Conservation (phyloP, 23 red algal genomes). For the Gracilaria domingensis region DNA sequence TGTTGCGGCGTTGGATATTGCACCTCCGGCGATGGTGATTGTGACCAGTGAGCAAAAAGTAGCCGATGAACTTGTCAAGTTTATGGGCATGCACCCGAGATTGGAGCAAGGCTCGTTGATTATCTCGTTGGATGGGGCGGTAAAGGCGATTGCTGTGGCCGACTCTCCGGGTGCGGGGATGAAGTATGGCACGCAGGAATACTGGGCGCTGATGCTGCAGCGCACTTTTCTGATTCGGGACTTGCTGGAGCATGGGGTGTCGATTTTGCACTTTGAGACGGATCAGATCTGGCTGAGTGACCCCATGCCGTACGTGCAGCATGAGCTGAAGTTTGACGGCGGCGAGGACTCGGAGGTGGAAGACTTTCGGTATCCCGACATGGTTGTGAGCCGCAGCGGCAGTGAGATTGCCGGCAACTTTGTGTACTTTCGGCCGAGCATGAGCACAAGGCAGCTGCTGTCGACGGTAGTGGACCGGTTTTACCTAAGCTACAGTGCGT, state of each 20-base stretch:
- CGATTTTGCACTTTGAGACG: constrained; percentile 60
- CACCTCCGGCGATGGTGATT: constrained; percentile 62
- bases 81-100: constrained; percentile 12
- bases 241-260: constrained; percentile 58
- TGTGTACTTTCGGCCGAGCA: constrained; percentile 49
- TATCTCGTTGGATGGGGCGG: constrained; percentile 35
- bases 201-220: constrained; percentile 64
- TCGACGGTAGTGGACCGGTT: constrained; percentile 40
- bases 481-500: constrained; percentile 35
- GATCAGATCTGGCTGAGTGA: constrained; percentile 79
- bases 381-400: constrained; percentile 53
- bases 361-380: constrained; percentile 35
- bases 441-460: constrained; percentile 45
- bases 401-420: constrained; percentile 54
- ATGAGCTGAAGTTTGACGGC: constrained; percentile 4
- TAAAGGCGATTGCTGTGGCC: constrained; percentile 10
- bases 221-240: constrained; percentile 60
- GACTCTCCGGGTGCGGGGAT: constrained; percentile 23
- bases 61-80: constrained; percentile 19
- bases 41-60: constrained; percentile 35
- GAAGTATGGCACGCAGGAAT: constrained; percentile 15
- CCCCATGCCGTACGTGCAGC: constrained; percentile 67
- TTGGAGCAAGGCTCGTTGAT: constrained; percentile 41
- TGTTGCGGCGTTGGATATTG: constrained; percentile 52
- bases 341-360: neutral